Base-by-base conservation (phyloP, 768 basidiomycete species). In the Tylopilus cervinicoccineus region DNA sequence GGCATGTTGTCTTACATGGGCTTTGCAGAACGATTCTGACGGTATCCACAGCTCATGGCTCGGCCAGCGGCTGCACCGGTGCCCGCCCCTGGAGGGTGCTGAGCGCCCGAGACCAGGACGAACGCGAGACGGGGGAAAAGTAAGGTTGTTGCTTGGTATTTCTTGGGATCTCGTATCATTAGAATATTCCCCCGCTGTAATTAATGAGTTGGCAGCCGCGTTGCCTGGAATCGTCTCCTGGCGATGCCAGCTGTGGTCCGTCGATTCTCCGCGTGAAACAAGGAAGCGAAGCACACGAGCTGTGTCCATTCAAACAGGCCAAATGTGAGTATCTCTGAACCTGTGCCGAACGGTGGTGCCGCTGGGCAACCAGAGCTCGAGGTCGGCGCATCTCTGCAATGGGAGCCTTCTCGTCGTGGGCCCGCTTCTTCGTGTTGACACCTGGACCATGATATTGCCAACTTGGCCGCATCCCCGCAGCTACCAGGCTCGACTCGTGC, bases 31-130 rank as follows among this genome's bases (percentile, higher is more conserved):
- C 32, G 27, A 28, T 46, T 36, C 53, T 62, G 48, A 60, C 45
- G 3, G 34, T 34, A 32, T 47, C 33, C 39, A 27, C 51, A 86
- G 80, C 75, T 88, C 56, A 84, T 89, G 78, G 53, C 81, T 22
- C 73, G 69, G 51, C 81, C 84, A 5, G 61, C 60, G 26, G 63
- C 69, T 9, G 59, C 64, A 9, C 72, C 68, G 10, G 65, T 66
- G 10, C 76, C 64, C 27, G 19, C 74, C 5, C 69, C 72, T 45
- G 68, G 64, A 32, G 58, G 47, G 45, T 68, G 67, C 41, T 68
- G 46, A 62, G 29, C 19, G 40, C 44, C 50, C 19, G 40, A 28
- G 48, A 43, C 24, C 31, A 39, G 44, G 22, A 43, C 26, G 42
- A 32, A 43, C 38, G 23, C 3, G 44, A 41, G 22, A 37, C 20